Conservation (phyloP, 2,329 filamentous ascomycete species). For the Colletotrichum musicola region DNA sequence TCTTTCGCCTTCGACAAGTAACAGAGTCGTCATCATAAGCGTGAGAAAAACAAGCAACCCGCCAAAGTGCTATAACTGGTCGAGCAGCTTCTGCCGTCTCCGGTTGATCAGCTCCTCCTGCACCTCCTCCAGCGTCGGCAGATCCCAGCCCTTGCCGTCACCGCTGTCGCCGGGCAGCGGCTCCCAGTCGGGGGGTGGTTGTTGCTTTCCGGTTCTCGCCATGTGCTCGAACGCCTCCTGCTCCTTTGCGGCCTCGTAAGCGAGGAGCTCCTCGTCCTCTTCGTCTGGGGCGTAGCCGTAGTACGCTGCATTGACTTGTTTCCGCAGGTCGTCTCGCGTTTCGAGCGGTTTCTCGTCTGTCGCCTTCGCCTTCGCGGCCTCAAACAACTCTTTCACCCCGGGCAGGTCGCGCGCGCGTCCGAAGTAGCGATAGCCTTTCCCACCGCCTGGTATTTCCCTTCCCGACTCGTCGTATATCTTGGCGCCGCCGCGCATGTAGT, state of each 20-base stretch:
- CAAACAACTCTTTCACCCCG: slow-evolving; percentile 96
- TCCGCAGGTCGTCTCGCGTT: slow-evolving; percentile 76
- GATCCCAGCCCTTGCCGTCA: slow-evolving; percentile 83
- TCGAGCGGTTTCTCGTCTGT: slow-evolving; percentile 74
- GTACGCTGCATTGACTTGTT: slow-evolving; percentile 90
- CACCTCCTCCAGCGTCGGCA: slow-evolving; percentile 92
- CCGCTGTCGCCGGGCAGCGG: slow-evolving; percentile 87
- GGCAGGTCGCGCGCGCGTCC: slow-evolving; percentile 90
- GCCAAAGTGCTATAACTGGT: slow-evolving; percentile 72
- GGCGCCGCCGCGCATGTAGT: slow-evolving; percentile 86
- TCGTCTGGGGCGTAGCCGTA: slow-evolving; percentile 96
- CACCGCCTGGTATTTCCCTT: slow-evolving; percentile 77
- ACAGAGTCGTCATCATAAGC: slow-evolving; percentile 10
- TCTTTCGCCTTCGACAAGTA: background rate
- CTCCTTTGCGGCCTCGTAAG: slow-evolving; percentile 87
- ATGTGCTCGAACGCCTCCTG: slow-evolving; percentile 81
- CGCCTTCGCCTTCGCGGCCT: slow-evolving; percentile 72
- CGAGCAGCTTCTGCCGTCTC: slow-evolving; percentile 83
- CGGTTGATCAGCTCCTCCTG: slow-evolving; percentile 92
- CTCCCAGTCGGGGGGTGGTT: slow-evolving; percentile 80
- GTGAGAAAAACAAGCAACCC: background rate
- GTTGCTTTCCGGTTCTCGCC: slow-evolving; percentile 66
- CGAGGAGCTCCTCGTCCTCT: slow-evolving; percentile 84
- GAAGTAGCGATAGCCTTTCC: slow-evolving; percentile 95
- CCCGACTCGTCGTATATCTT: slow-evolving; percentile 81